Conservation (phyloP, 2,329 filamentous ascomycete genomes). For the Fusarium newnesense region DNA sequence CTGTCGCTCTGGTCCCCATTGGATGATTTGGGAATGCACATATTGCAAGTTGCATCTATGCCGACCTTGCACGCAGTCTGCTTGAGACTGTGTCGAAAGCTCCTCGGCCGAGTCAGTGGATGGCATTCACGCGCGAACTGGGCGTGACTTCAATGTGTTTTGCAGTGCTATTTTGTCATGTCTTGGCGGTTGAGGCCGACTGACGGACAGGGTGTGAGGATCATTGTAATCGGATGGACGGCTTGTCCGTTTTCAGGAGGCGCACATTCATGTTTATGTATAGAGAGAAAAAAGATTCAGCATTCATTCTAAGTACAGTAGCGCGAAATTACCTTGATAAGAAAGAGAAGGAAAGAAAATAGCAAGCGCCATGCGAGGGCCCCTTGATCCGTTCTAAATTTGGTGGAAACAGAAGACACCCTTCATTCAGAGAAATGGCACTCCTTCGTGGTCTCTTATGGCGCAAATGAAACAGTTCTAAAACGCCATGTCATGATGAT, state of each 20-base stretch:
- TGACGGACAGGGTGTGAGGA: not conserved
- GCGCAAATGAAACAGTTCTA: conserved; percentile 28
- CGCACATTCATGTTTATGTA: not conserved
- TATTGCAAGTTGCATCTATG: conserved; percentile 76
- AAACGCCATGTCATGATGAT: conserved; percentile 39
- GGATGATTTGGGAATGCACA: conserved; percentile 75
- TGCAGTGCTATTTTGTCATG: not conserved
- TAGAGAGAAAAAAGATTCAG: not conserved
- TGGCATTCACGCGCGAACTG: conserved; percentile 14
- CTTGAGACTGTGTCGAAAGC: too few species aligned
- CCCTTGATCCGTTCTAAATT: too few species aligned
- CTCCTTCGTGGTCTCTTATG: conserved; percentile 27
- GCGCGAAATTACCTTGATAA: not conserved
- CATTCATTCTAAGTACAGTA: not conserved
- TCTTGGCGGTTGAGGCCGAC: too few species aligned
- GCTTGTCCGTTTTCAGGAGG: not conserved
- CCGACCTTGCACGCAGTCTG: conserved; percentile 62
- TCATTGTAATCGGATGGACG: not conserved
- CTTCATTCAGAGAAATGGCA: not conserved
- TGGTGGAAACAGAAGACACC: too few species aligned
- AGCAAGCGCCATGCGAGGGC: too few species aligned
- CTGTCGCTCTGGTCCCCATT: conserved; percentile 67
- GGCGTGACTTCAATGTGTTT: conserved; percentile 11
- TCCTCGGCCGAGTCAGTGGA: conserved; percentile 21
- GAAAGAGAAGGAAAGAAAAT: too few species aligned